Conservation (phyloP, 1,284 basidiomycete genomes). For the Volvariella volvacea region DNA sequence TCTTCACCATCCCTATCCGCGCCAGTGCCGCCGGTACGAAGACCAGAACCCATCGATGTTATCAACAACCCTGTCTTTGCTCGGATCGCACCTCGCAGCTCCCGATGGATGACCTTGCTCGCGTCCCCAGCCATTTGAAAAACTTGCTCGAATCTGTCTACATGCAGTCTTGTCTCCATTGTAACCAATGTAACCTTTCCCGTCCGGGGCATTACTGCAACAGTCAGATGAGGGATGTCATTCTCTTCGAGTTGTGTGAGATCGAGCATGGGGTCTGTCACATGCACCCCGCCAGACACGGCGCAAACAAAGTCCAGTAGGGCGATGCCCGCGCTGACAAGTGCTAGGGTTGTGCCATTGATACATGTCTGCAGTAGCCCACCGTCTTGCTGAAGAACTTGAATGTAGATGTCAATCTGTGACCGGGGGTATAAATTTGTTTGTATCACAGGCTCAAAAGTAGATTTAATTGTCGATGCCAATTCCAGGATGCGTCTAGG, state of each 20-base stretch:
- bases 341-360: conserved; percentile 90
- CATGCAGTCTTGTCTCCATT: conserved; percentile 92
- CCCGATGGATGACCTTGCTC: conserved; percentile 70
- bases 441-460: conserved; percentile 94
- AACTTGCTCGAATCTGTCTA: conserved; percentile 89
- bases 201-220: conserved; percentile 83
- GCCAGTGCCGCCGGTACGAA: conserved; percentile 16
- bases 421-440: conserved; percentile 88
- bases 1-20: conserved; percentile 23
- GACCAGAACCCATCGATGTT: conserved; percentile 28
- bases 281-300: conserved; percentile 75
- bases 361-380: conserved; percentile 90
- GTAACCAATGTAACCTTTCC: conserved; percentile 82
- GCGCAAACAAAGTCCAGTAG: conserved; percentile 88
- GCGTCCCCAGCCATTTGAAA: conserved; percentile 77
- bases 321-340: conserved; percentile 87
- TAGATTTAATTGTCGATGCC: conserved; percentile 81
- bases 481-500: conserved; percentile 84
- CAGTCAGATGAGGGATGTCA: conserved; percentile 82
- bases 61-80: conserved; percentile 60
- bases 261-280: conserved; percentile 77
- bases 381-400: conserved; percentile 91
- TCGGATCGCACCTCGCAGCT: conserved; percentile 77
- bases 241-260: conserved; percentile 86
- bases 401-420: conserved; percentile 90